Evolutionary conservation across 345 rosid genomes (phyloP).

Genomic region (Euphorbia tirucalli): DNA sequence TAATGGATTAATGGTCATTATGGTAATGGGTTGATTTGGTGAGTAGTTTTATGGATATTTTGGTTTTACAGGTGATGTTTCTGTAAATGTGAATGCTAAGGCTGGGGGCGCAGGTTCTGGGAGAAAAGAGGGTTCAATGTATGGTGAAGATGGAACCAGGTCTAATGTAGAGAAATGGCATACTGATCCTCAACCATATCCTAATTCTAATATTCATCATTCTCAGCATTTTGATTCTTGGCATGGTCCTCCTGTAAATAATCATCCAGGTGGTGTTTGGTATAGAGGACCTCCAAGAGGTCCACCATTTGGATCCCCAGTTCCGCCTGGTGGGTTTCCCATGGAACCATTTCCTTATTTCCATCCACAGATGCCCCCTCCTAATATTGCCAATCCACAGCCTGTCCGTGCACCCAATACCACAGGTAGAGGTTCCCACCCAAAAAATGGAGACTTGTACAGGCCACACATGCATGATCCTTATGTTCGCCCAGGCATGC

Average conservation of each 20-base stretch:
- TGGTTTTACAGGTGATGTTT: conserved; percentile 39
- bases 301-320: conserved; percentile 71
- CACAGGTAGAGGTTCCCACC: conserved; percentile 75
- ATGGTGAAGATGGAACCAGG: conserved; percentile 56
- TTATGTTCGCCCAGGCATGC: conserved; percentile 74
- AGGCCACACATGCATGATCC: conserved; percentile 81
- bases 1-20: background rate
- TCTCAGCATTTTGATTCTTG: conserved; percentile 73
- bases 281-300: conserved; percentile 82
- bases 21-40: background rate
- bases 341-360: conserved; percentile 84
- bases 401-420: conserved; percentile 56
- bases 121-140: conserved; percentile 60
- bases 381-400: conserved; percentile 48
- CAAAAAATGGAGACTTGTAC: conserved; percentile 65
- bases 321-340: conserved; percentile 78
- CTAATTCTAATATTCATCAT: conserved; percentile 48
- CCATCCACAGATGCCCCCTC: conserved; percentile 62
- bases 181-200: conserved; percentile 55
- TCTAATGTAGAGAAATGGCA: conserved; percentile 65
- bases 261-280: conserved; percentile 87
- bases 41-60: background rate
- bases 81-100: conserved; percentile 39
- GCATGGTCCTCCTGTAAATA: conserved; percentile 80
- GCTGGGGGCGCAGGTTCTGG: conserved; percentile 49